phyloP scores from a whole-genome alignment of 768 basidiomycete species.

The Pluteus cervinus region DNA sequence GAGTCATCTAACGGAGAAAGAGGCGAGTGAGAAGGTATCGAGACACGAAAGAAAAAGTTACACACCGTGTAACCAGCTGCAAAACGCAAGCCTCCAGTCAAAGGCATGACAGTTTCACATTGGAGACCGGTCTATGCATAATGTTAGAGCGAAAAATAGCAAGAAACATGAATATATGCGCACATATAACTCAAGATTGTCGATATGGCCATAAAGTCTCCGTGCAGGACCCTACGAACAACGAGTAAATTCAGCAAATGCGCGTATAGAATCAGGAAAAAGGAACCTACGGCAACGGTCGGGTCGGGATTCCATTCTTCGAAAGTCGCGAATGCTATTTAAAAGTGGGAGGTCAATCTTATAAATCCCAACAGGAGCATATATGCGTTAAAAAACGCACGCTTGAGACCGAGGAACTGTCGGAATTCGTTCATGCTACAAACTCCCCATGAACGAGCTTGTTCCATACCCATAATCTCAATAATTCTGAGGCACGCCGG shows the following conservation, averaged over 20 bases:
- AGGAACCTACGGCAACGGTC: constrained; percentile 33
- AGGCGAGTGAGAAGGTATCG: not conserved
- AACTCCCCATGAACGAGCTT: constrained; percentile 49
- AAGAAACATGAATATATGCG: not conserved
- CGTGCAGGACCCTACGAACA: constrained; percentile 19
- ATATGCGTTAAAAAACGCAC: no score
- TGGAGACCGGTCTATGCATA: constrained; percentile 20
- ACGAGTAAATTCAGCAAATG: not conserved
- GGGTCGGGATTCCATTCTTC: constrained; percentile 51
- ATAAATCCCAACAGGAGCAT: constrained; percentile 5
- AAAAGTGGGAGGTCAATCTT: not conserved
- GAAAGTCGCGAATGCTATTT: constrained; percentile 35
- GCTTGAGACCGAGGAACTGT: constrained; percentile 40
- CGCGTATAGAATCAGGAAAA: not conserved
- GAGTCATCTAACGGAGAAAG: constrained; percentile 27
- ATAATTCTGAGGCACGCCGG: constrained; percentile 41
- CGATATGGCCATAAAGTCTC: constrained; percentile 25
- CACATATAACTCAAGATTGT: constrained; percentile 29
- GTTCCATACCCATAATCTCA: constrained; percentile 52
- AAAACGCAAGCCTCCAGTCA: constrained; percentile 22
- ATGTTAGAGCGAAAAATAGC: not conserved
- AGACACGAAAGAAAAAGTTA: not conserved
- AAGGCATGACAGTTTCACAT: constrained; percentile 26
- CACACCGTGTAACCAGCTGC: constrained; percentile 53
- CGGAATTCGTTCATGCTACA: constrained; percentile 56